Evolutionary conservation across 2,329 filamentous ascomycete species (phyloP).

Genomic region (Penicillium rolfsii): DNA sequence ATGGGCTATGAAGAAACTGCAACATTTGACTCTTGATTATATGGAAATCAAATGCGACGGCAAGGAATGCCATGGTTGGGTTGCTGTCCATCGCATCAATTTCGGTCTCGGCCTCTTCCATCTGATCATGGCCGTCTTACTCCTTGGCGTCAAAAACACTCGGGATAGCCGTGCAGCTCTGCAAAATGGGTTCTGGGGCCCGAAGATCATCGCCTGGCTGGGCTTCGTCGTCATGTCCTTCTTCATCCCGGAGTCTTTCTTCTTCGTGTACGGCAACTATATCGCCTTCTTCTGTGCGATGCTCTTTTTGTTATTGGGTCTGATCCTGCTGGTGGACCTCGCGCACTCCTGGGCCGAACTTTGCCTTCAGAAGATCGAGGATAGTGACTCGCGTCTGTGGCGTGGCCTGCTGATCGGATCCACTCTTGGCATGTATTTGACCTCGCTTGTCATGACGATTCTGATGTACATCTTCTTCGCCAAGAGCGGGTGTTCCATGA

Average conservation of each 20-base stretch:
- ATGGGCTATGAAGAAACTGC: slow-evolving; percentile 95
- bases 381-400: slow-evolving; percentile 83
- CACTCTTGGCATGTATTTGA: slow-evolving; percentile 90
- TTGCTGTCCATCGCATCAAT: slow-evolving; percentile 96
- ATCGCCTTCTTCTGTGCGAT: slow-evolving; percentile 85
- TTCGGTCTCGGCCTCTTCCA: slow-evolving; percentile 96
- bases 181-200: slow-evolving; percentile 99
- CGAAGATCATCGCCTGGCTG: slow-evolving; percentile 90
- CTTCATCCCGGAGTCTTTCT: slow-evolving; percentile 93
- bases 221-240: slow-evolving; percentile 87
- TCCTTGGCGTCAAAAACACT: slow-evolving; percentile 84
- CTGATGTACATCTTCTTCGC: slow-evolving; percentile 98
- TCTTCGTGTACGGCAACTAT: slow-evolving; percentile 95
- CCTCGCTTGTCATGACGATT: slow-evolving; percentile 89
- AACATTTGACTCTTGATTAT: slow-evolving; percentile 90
- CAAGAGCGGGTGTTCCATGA: slow-evolving; percentile 80
- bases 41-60: slow-evolving; percentile 92
- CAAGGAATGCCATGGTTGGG: slow-evolving; percentile 90
- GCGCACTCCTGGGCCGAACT: slow-evolving; percentile 98
- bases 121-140: slow-evolving; percentile 77
- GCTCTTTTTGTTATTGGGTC: slow-evolving; percentile 87
- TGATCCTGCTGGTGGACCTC: slow-evolving; percentile 90
- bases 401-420: slow-evolving; percentile 85
- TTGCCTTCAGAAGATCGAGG: slow-evolving; percentile 90
- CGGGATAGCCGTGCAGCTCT: slow-evolving; percentile 84